These are phyloP conservation scores for Mycena sanguinolenta DNA, from an alignment of 768 basidiomycete genomes.

Conservation along the genomic window DNA sequence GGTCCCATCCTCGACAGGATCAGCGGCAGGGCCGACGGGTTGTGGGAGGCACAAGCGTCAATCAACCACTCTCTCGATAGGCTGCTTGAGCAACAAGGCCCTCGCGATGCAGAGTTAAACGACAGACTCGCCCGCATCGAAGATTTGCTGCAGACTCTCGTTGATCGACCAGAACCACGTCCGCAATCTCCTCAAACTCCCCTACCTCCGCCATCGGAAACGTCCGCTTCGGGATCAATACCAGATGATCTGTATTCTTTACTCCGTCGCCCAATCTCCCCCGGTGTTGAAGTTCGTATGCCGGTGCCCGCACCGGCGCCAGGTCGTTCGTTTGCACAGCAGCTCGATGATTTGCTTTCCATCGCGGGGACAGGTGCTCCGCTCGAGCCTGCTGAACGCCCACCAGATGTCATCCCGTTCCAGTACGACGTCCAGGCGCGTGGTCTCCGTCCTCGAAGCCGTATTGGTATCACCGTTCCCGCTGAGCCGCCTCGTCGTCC, in stretches of 20 bases:
- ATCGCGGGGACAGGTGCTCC: conserved; percentile 53
- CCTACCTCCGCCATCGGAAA: conserved; percentile 15
- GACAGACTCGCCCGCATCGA: conserved; percentile 63
- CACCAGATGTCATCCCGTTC: conserved; percentile 69
- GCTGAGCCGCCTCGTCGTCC: conserved; percentile 9
- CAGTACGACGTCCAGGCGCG: conserved; percentile 53
- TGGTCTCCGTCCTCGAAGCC: conserved; percentile 33
- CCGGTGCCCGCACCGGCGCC: conserved; percentile 63
- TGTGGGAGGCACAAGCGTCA: conserved; percentile 73
- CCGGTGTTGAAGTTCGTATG: conserved; percentile 43
- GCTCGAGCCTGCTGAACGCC: conserved; percentile 56
- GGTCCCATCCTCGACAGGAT: conserved; percentile 21
- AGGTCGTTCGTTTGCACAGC: conserved; percentile 69
- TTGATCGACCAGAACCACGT: conserved; percentile 49
- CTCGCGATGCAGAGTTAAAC: conserved; percentile 53
- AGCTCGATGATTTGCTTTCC: conserved; percentile 72
- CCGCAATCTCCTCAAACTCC: conserved; percentile 40
- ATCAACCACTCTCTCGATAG: conserved; percentile 75
- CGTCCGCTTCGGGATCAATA: conserved; percentile 6
- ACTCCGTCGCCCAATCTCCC: conserved; percentile 2
- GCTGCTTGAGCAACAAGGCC: conserved; percentile 63
- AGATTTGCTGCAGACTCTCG: conserved; percentile 55
- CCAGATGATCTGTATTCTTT: background rate
- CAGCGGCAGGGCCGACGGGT: conserved; percentile 67
- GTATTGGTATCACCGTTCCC: conserved; percentile 20